These are phyloP conservation scores for Magnaporthiopsis incrustans DNA, from an alignment of 2,329 filamentous ascomycete genomes.

Conservation along the genomic window DNA sequence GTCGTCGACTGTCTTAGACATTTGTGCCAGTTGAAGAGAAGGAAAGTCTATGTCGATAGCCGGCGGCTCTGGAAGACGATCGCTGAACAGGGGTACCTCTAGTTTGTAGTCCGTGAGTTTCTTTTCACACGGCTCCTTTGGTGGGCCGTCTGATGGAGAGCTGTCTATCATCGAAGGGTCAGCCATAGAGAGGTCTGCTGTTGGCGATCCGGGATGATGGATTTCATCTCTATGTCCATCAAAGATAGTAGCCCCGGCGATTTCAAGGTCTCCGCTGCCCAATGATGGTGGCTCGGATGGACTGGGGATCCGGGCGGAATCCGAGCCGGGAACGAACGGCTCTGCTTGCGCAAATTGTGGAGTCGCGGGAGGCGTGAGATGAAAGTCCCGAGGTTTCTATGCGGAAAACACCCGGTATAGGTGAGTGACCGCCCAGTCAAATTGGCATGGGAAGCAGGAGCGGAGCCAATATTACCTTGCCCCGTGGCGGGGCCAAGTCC, in stretches of 20 bases:
- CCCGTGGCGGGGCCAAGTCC: neutral
- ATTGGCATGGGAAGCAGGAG: neutral
- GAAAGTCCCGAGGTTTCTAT: neutral
- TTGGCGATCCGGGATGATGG: neutral
- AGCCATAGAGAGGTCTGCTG: neutral
- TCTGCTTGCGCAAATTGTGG: neutral
- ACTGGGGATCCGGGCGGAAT: slow-evolving; percentile 8
- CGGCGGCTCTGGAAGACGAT: neutral
- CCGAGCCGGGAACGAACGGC: neutral
- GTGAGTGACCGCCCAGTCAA: too few species aligned
- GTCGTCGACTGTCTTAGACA: neutral
- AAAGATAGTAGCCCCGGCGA: neutral
- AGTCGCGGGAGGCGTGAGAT: slow-evolving; percentile 4
- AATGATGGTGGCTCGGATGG: slow-evolving; percentile 12
- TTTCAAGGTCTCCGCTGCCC: slow-evolving; percentile 9
- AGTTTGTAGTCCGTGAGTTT: slow-evolving; percentile 5
- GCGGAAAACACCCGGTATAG: neutral
- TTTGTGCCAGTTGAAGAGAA: neutral
- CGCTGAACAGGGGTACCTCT: slow-evolving; percentile 1
- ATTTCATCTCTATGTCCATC: neutral
- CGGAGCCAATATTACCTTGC: neutral
- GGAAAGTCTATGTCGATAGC: neutral
- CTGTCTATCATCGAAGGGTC: neutral
- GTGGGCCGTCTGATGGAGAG: neutral
- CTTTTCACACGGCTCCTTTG: neutral